These are phyloP conservation scores for Schizonepeta tenuifolia DNA, from an alignment of 257 asterid species.

Conservation along the genomic window DNA sequence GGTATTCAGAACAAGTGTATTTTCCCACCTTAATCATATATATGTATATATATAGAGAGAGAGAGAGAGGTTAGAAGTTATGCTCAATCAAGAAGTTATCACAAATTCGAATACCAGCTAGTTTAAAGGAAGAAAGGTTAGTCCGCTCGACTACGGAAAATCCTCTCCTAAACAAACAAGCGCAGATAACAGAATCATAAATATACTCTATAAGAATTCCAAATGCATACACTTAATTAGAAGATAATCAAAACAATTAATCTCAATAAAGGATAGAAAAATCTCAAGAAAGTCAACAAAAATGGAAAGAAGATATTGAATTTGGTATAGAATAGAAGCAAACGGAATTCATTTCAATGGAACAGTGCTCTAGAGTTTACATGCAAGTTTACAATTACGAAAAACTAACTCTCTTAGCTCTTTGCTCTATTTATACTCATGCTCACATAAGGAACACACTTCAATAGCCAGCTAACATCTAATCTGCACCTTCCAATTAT, in stretches of 20 bases:
- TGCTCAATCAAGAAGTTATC: not conserved
- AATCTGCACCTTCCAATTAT: no score
- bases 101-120: not conserved
- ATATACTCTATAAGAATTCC: not conserved
- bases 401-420: no score
- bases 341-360: no score
- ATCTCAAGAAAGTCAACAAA: not conserved
- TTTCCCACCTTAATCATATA: not conserved
- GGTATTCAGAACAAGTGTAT: conserved; percentile 35
- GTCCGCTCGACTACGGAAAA: not conserved
- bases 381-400: no score
- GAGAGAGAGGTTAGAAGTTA: no score
- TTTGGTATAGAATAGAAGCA: no score
- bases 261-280: conserved; percentile 9
- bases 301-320: no score
- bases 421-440: no score
- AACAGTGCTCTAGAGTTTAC: no score
- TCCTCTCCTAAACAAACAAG: not conserved
- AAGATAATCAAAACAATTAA: not conserved
- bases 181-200: not conserved
- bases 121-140: not conserved
- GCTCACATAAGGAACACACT: no score
- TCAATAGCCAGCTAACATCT: no score
- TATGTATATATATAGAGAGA: no score
- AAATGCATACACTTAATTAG: not conserved